Evolutionary conservation across 225 moss, liverwort and hornwort species (phyloP).

Genomic region (Anthoceros angustus): DNA sequence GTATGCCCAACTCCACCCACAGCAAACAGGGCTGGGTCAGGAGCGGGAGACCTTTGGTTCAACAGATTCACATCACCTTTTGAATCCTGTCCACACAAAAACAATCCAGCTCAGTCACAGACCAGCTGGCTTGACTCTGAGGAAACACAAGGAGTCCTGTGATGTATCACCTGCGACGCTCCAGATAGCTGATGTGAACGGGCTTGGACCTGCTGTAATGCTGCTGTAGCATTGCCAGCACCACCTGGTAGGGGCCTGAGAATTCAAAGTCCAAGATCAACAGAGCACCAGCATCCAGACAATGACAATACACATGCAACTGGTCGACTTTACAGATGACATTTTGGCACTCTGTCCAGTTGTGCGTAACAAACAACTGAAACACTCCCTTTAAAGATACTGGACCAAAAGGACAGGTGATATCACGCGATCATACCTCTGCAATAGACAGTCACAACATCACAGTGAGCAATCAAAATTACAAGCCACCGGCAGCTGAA

Average conservation of each 20-base stretch:
- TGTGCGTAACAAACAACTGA: neutral
- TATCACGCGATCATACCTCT: slow-evolving; percentile 9
- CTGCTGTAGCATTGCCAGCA: slow-evolving; percentile 68
- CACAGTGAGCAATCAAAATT: slow-evolving; percentile 1
- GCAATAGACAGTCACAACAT: slow-evolving; percentile 3
- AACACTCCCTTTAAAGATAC: neutral
- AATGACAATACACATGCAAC: neutral
- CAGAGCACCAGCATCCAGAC: neutral
- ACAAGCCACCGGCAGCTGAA: neutral
- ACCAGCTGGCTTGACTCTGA: neutral
- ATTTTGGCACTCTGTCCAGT: neutral
- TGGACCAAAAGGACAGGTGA: neutral
- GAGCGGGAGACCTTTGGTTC: slow-evolving; percentile 82
- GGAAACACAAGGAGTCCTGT: slow-evolving; percentile 5
- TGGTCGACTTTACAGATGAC: neutral
- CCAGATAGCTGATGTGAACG: slow-evolving; percentile 78
- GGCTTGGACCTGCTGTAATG: slow-evolving; percentile 90
- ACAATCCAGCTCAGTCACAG: neutral
- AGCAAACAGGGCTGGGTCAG: slow-evolving; percentile 83
- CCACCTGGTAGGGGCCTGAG: slow-evolving; percentile 58
- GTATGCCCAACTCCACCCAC: slow-evolving; percentile 88
- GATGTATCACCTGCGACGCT: slow-evolving; percentile 57
- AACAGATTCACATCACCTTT: slow-evolving; percentile 57
- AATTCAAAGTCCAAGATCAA: slow-evolving; percentile 5
- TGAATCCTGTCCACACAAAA: slow-evolving; percentile 45